Conservation (phyloP, 2,329 filamentous ascomycete genomes). For the Ramularia collo-cygni region DNA sequence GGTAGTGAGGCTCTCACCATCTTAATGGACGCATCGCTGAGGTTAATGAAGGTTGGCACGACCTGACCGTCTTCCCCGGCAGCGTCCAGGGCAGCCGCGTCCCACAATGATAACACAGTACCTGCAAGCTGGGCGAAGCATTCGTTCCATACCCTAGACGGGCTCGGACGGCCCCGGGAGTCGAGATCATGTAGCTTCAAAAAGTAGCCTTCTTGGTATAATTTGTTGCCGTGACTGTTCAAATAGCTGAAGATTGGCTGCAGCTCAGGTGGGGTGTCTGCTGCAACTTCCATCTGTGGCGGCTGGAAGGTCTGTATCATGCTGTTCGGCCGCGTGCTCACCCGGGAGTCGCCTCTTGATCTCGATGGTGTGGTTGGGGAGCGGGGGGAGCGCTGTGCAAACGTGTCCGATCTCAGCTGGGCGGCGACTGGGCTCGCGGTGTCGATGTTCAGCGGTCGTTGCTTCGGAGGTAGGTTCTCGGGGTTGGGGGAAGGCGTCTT, state of each 20-base stretch:
- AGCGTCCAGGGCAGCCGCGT: constrained; percentile 82
- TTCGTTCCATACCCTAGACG: constrained; percentile 86
- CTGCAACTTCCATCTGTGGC: constrained; percentile 74
- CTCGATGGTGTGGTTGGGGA: constrained; percentile 32
- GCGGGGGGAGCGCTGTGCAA: constrained; percentile 32
- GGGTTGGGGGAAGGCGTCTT: constrained; percentile 5
- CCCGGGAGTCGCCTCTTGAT: constrained; percentile 42
- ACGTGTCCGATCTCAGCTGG: constrained; percentile 30
- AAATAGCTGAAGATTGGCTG: constrained; percentile 90
- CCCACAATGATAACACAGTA: constrained; percentile 91
- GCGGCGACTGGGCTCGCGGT: constrained; percentile 15
- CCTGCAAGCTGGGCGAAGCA: constrained; percentile 96
- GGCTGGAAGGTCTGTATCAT: constrained; percentile 83
- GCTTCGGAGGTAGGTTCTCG: constrained; percentile 14
- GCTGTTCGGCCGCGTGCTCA: constrained; percentile 66
- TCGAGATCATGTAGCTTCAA: constrained; percentile 94
- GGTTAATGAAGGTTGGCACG: constrained; percentile 86
- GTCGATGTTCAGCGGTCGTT: constrained; percentile 20
- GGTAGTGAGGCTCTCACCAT: constrained; percentile 57
- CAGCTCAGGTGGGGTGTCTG: constrained; percentile 85
- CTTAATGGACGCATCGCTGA: constrained; percentile 95
- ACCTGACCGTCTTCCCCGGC: constrained; percentile 81
- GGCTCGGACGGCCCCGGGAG: constrained; percentile 75
- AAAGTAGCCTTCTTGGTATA: constrained; percentile 98
- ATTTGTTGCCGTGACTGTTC: constrained; percentile 90